Evolutionary conservation across 2,329 filamentous ascomycete genomes (phyloP).

Genomic region (Colletotrichum kahawae): DNA sequence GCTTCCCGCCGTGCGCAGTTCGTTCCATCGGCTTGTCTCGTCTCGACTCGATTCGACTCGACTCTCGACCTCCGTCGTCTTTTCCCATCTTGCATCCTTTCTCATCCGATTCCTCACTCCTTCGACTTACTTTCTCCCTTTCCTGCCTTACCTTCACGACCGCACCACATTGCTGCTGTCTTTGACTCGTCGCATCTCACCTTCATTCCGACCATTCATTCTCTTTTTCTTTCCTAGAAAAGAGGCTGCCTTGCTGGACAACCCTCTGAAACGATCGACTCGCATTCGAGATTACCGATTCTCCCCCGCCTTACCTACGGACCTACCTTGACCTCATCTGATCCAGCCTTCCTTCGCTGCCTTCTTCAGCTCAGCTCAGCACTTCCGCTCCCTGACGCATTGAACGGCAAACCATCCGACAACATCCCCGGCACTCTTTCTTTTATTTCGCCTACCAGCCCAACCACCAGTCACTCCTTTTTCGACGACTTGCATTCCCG

Average conservation of each 20-base stretch:
- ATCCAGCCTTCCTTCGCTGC: background rate
- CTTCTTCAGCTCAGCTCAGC: background rate
- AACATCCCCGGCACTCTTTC: background rate
- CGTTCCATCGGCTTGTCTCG: background rate
- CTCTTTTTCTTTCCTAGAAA: constrained; percentile 9
- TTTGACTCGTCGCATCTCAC: constrained; percentile 7
- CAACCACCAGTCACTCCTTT: constrained; percentile 23
- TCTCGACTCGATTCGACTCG: background rate
- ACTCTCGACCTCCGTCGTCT: constrained; percentile 3
- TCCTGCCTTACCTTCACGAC: background rate
- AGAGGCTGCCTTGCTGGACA: constrained; percentile 22
- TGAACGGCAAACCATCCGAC: background rate
- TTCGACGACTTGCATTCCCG: constrained; percentile 12
- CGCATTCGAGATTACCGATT: background rate
- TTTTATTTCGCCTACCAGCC: background rate
- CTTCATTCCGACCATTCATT: constrained; percentile 2
- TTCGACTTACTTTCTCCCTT: background rate
- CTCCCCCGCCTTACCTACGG: background rate
- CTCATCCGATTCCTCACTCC: constrained; percentile 9
- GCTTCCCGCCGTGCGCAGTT: background rate
- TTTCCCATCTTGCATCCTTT: constrained; percentile 3
- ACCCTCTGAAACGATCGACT: constrained; percentile 16
- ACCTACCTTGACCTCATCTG: background rate
- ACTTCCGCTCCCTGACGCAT: constrained; percentile 2
- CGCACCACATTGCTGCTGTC: background rate